Conservation (phyloP, 164 flowering plant genomes). For the Vitis cinerea region DNA sequence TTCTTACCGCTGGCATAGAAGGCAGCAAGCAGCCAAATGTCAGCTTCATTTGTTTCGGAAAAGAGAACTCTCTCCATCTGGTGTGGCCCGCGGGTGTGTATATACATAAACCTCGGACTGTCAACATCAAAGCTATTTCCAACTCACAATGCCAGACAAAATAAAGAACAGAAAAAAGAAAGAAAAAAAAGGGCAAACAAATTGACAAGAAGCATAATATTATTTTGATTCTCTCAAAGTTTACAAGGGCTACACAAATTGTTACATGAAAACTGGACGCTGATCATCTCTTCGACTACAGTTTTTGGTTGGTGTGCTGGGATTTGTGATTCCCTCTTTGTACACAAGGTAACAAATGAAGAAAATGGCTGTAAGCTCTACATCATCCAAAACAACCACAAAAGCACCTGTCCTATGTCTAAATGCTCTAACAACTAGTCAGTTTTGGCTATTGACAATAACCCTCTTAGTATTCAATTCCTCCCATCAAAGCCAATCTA, state of each 20-base stretch:
- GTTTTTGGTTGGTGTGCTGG: conserved; percentile 3
- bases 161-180: too few relatives aligned
- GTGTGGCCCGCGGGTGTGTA: too few relatives aligned
- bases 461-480: background rate
- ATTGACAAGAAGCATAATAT: too few relatives aligned
- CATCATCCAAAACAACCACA: background rate
- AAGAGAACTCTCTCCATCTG: too few relatives aligned
- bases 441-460: background rate
- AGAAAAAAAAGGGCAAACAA: too few relatives aligned
- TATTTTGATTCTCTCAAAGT: background rate
- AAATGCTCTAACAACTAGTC: conserved; percentile 3
- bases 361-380: background rate
- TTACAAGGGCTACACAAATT: background rate
- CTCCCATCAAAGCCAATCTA: background rate
- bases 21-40: too few relatives aligned
- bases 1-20: too few relatives aligned
- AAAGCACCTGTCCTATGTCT: background rate
- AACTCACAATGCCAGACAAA: too few relatives aligned
- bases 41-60: too few relatives aligned
- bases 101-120: too few relatives aligned
- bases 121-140: too few relatives aligned
- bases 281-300: conserved; percentile 1
- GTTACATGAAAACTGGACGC: background rate
- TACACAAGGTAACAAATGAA: background rate
- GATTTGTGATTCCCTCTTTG: background rate